Base-by-base conservation (phyloP, 2,329 filamentous ascomycete genomes). In the Sclerotinia spermophila region DNA sequence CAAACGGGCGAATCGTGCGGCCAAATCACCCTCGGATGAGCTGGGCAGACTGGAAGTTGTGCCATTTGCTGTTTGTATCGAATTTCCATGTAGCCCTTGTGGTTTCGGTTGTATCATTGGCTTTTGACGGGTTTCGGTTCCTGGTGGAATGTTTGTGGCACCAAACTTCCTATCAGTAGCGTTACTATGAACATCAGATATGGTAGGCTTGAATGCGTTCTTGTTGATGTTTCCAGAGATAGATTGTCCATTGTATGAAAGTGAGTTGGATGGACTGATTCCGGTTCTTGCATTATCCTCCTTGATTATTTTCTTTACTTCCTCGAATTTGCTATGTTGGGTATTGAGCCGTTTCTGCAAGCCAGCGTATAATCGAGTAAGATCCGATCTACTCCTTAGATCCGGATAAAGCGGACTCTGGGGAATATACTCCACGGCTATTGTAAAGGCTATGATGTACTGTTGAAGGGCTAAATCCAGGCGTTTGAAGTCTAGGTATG, bases 371-470 rank as follows among this genome's bases (percentile, higher is more conserved):
- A 83, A 77, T 64, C 83, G 82, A 62, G 81, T 80, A 33, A 86
- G 76, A 15, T 86, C 83, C 53, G 83, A 82, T 64, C 89, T 87
- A 51, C 81, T 81, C 75, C 88, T 86, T 71, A 94, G 82, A 67
- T 86, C 84, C 40, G 88, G 86, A 79, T 89, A 96, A 73, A 95
- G 92, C 70, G 86, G 88, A 79, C 97, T 93, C 48, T 85, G 85
- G 2, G 92, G 92, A 38, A 98, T 90, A 56, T 90, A 83, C 70
- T 95, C 89, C 66, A 94, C 85, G 21, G 92, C 87, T 69, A 97
- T 91, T 71, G 94, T 89, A 72, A 87, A 94, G 17, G 94, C 92
- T 73, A 90, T 88, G 71, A 98, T 86, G 78, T 95, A 98, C 72
- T 97, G 92, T 74, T 91, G 87, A 69, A 97, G 90, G 4, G 94